A percentile compares a stretch with the other conserved stretches of the same genome.
phyloP scores from a whole-genome alignment of 805 yeast species.

The Pichia phayaonensis region DNA sequence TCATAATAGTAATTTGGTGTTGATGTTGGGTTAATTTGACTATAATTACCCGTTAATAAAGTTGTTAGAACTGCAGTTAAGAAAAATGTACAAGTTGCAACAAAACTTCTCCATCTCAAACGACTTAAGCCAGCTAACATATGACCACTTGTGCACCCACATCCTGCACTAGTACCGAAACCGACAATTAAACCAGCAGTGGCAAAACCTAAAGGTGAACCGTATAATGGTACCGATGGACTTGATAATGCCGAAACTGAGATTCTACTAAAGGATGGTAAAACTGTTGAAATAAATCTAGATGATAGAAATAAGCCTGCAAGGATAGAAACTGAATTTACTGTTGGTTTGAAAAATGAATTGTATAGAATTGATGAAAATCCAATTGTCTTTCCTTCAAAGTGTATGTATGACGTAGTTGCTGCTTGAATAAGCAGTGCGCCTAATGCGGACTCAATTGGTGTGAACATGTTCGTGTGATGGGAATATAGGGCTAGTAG shows the following conservation, averaged over 20 bases:
- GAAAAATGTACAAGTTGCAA: slow-evolving; percentile 36
- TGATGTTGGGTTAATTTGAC: not conserved
- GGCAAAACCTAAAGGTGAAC: slow-evolving; percentile 4
- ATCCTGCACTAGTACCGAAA: slow-evolving; percentile 38
- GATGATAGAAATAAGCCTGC: slow-evolving; percentile 31
- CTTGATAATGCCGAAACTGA: slow-evolving; percentile 13
- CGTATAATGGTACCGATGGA: not conserved
- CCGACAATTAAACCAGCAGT: slow-evolving; percentile 39
- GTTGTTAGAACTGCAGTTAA: slow-evolving; percentile 26
- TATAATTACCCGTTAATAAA: slow-evolving; percentile 6
- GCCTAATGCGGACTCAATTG: slow-evolving; percentile 36
- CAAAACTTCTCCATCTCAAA: slow-evolving; percentile 35
- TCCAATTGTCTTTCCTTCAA: slow-evolving; percentile 38
- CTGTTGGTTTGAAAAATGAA: slow-evolving; percentile 22
- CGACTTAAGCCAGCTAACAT: slow-evolving; percentile 45
- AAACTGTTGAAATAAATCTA: slow-evolving; percentile 12
- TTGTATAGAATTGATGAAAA: slow-evolving; percentile 37
- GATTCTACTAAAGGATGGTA: slow-evolving; percentile 24
- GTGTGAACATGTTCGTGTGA: slow-evolving; percentile 21
- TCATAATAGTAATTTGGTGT: slow-evolving; percentile 19
- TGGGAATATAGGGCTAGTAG: too few species aligned
- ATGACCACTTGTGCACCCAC: slow-evolving; percentile 52
- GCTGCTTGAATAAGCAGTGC: slow-evolving; percentile 40
- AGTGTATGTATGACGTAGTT: slow-evolving; percentile 34
- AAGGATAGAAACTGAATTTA: slow-evolving; percentile 26